Evolutionary conservation across 1,284 basidiomycete genomes (phyloP).

Genomic region (Trichosporon coremiiforme): DNA sequence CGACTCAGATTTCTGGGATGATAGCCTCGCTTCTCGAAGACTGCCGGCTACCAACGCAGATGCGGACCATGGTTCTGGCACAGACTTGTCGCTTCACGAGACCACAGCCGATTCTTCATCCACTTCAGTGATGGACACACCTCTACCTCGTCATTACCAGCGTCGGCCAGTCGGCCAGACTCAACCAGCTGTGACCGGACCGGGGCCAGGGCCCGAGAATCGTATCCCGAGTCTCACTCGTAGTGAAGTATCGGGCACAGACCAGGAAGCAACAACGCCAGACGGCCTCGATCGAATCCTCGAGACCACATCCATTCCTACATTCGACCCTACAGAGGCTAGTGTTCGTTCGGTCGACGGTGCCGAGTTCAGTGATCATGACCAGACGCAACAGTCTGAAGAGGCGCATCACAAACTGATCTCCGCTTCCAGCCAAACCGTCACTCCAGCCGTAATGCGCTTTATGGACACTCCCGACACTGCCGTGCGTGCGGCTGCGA

Average conservation of each 20-base stretch:
- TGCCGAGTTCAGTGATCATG: not conserved
- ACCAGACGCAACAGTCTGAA: not conserved
- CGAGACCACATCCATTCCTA: not conserved
- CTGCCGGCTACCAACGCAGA: slow-evolving; percentile 8
- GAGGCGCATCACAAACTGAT: slow-evolving; percentile 1
- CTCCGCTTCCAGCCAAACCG: not conserved
- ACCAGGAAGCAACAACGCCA: slow-evolving; percentile 48
- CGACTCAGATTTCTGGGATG: slow-evolving; percentile 1
- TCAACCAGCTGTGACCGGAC: not conserved
- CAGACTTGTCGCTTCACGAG: not conserved
- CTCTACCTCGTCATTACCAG: slow-evolving; percentile 18
- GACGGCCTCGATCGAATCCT: slow-evolving; percentile 32
- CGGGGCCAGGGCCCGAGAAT: slow-evolving; percentile 1
- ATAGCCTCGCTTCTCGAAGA: slow-evolving; percentile 12
- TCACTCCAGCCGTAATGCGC: slow-evolving; percentile 26
- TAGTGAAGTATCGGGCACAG: slow-evolving; percentile 46
- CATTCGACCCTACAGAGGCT: not conserved
- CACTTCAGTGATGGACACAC: slow-evolving; percentile 22
- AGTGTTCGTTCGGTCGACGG: not conserved
- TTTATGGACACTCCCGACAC: slow-evolving; percentile 32
- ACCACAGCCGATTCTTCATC: not conserved
- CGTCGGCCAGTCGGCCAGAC: no score
- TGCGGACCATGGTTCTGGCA: not conserved
- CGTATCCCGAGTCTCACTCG: slow-evolving; percentile 50
- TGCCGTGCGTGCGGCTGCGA: slow-evolving; percentile 29